These are phyloP conservation scores for Cystobasidium onofrii DNA, from an alignment of 768 basidiomycete species.

Conservation along the genomic window DNA sequence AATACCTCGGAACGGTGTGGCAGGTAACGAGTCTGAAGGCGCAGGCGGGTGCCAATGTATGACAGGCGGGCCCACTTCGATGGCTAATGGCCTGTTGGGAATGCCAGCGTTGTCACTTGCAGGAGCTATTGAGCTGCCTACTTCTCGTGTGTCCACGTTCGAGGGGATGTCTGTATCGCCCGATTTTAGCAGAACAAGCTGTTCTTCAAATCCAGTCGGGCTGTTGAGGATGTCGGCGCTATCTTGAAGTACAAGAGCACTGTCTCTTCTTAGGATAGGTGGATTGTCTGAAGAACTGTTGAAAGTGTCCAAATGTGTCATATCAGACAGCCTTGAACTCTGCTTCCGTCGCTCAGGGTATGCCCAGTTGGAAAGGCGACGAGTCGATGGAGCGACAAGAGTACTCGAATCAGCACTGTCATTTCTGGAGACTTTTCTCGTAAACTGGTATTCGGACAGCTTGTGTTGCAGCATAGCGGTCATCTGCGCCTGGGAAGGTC, in stretches of 20 bases:
- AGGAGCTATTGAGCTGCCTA: not conserved
- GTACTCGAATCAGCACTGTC: not conserved
- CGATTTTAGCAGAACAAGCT: not conserved
- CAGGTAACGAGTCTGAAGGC: not conserved
- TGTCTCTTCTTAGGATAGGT: not conserved
- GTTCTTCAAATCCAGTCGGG: not conserved
- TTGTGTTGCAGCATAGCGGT: not conserved
- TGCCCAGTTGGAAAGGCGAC: not conserved
- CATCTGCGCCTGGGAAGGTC: not conserved
- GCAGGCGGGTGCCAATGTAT: not conserved
- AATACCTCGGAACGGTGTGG: not conserved
- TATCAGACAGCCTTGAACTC: too few species aligned
- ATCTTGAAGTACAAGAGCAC: not conserved
- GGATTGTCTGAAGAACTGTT: not conserved
- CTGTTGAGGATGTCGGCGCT: not conserved
- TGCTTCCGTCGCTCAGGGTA: not conserved
- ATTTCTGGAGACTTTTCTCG: not conserved
- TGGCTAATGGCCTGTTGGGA: not conserved
- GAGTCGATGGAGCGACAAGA: not conserved
- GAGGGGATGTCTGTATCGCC: not conserved
- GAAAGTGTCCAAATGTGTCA: too few species aligned
- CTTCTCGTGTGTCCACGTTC: not conserved
- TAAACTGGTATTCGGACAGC: not conserved
- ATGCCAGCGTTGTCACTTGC: not conserved
- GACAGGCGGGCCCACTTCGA: not conserved